Evolutionary conservation across 108 stramenopile species (phyloP), one percentile per base, ranked within the genome.

Genomic region (Hondaea fermentalgiana): DNA sequence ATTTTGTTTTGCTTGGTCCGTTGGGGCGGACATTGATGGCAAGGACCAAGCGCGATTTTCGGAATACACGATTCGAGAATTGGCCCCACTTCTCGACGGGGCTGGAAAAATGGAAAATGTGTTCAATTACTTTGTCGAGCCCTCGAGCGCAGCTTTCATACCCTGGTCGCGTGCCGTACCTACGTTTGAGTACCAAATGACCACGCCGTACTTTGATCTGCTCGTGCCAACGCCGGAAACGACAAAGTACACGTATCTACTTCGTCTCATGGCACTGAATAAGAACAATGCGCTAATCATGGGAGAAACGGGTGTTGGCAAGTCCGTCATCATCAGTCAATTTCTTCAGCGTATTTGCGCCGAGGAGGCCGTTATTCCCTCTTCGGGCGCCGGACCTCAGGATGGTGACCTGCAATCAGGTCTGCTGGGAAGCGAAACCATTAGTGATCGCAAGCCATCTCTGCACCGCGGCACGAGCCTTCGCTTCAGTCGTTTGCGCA

Each of bases 301-400:
- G 91, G 93, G 93, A 14, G 92, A 94, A 29, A 94, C 93, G n/a
- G 93, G 93, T 4, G 93, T 94, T 51, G 93, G 93, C n/a, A 94
- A 94, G 90, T 92, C 91, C 88, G 93, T 94, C 28, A 91, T 94
- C 8, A 72, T 93, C 60, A 47, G 60, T 43, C 60, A 55, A 5
- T 91, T 92, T 57, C 91, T 94, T 19, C 89, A 91, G 16, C 45
- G 87, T 21, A 87, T 92, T 35, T 76, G 91, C 28, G 29, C 58
- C 35, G 64, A 88, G 4, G 91, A 91, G 17, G 57, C 44, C 19
- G 69, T 44, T 6, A 35, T 2, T 35, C 35, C 35, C 2, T 35
- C 35, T 35, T 35, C 35, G 2, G 35, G 35, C 35, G 35, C 35
- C 35, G 35, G 35, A 35, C 35, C 2, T 35, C 35, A 35, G 35